Evolutionary conservation across 306 rosid genomes (phyloP), one percentile per base, ranked within the genome.

Genomic region (Medicago lupulina): DNA sequence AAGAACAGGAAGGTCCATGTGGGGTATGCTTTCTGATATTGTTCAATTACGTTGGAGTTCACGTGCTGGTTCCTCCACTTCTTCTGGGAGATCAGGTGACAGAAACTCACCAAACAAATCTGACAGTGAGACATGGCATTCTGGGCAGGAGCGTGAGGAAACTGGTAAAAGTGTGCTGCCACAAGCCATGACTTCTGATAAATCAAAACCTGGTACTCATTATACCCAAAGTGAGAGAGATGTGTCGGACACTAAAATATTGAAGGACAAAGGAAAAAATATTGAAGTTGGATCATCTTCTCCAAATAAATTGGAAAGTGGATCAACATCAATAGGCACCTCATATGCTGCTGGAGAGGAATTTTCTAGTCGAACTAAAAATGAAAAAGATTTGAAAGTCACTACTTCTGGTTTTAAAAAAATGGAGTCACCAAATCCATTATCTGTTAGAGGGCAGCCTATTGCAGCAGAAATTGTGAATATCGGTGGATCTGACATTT

Each of bases 1-100:
- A 79, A 96, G 91, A 89, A 85, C 86, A 74, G 97, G 93, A 73
- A 88, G 89, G 88, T 86, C 97, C 53, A 65, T 87, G 28, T 90
- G 98, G 99, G 71, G 86, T 62, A 36, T 87, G 36, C 80, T 92
- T 71, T 62, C 83, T 14, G 93, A 90, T 85, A 34, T 92, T 70
- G 81, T 90, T 80, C 88, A 74, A 68, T 83, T 96, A 19, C 86
- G 89, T 23, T 92, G 98, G 99, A 84, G 59, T 79, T 84, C 85
- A 38, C 89, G 8, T 65, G 47, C 86, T 55, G 90, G 85, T 83
- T 84, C 86, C 62, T 76, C 87, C 77, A 76, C 83, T 44, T 83
- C 91, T 43, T 73, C 87, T 68, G 76, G 69, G 70, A 83, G 79
- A 76, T 85, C 89, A 44, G 89, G 86, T 46, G 91, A 88, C 71